Base-by-base conservation (phyloP, 257 asterid genomes). In the Buddleja alternifolia region DNA sequence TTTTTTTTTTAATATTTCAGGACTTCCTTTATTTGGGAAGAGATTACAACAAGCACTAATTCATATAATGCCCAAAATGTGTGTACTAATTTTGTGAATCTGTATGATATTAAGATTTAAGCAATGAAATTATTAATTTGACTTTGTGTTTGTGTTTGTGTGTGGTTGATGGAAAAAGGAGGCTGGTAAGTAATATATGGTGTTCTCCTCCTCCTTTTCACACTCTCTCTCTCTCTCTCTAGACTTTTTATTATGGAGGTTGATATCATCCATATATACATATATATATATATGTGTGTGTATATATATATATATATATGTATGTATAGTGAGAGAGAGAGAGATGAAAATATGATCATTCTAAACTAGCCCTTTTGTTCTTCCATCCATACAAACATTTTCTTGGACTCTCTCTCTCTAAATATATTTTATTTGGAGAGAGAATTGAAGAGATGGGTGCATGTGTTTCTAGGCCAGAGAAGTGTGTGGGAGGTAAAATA, bases 381-480 rank as follows among this genome's bases (percentile, higher is more conserved):
- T 16, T 15, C 8, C 50, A 29, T 34, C 12, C 2, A 14, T 41
- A 25, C 3, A 36, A 6, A 29, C 5, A 29, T 63, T 19, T 19
- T 21, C 16, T 36, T 59, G 10, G 8, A 19, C 36, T 37, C 47
- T 37, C 3, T 20, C 9, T 46, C 9, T 17, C 17, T 57, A 10
- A 20, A 10, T 12, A 23, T 4, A 40, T 51, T n/a, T n/a, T 0
- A 48, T 37, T 40, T 59, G 12, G 51, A 55, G 58, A 45, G 15
- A 19, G 54, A 47, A 36, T n/a, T n/a, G 12, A 20, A 16, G 50
- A 54, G 76, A 86, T 86, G 93, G 93, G 93, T 36, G 77, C 82
- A 3, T 84, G 93, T 66, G 90, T 72, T 10, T 86, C 90, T 42
- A 76, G 85, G 59, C 82, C 80, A 37, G 72, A 66, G 53, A 75